A percentile compares a stretch with the other conserved stretches of the same genome.
Evolutionary conservation across 2,329 filamentous ascomycete species (phyloP).

Genomic region (Xylariomycetidae sp.): DNA sequence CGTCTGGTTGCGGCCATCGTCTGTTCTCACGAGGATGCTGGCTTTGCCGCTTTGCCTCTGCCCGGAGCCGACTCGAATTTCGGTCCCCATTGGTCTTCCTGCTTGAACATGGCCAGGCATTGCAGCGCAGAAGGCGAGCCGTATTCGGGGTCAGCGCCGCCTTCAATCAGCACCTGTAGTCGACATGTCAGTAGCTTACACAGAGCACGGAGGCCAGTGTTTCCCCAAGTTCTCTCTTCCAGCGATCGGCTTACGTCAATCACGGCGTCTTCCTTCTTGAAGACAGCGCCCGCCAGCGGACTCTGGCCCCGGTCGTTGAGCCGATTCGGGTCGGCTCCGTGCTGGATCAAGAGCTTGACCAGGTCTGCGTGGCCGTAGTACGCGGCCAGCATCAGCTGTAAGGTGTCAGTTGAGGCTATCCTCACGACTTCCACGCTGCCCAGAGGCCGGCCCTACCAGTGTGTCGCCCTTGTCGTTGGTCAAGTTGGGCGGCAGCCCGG

Average conservation of each 20-base stretch:
- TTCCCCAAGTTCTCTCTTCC: too few relatives aligned
- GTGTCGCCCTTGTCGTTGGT: slow-evolving; percentile 70
- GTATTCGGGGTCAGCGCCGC: slow-evolving; percentile 48
- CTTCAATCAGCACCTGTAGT: slow-evolving; percentile 44
- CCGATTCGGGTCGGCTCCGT: slow-evolving; percentile 61
- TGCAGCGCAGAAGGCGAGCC: slow-evolving; percentile 44
- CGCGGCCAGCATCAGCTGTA: slow-evolving; percentile 63
- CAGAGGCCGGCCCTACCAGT: slow-evolving; percentile 39
- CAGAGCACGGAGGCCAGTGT: too few relatives aligned
- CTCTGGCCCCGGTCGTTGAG: slow-evolving; percentile 65
- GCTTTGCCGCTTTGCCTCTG: slow-evolving; percentile 34
- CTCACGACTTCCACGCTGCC: not conserved
- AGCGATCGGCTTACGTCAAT: slow-evolving; percentile 40
- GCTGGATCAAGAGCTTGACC: slow-evolving; percentile 52
- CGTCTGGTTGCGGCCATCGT: too few relatives aligned
- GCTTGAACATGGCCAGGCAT: slow-evolving; percentile 46
- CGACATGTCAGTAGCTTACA: too few relatives aligned
- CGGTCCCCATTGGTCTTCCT: slow-evolving; percentile 42
- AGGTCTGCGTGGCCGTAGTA: slow-evolving; percentile 62
- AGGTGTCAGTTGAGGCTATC: not conserved
- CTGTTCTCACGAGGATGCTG: slow-evolving; percentile 5
- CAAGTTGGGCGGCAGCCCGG: slow-evolving; percentile 62
- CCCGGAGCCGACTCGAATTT: slow-evolving; percentile 45
- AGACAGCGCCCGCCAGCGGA: slow-evolving; percentile 64
- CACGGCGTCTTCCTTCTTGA: slow-evolving; percentile 62